Evolutionary conservation across 2,329 filamentous ascomycete genomes (phyloP).

Genomic region (Claviceps digitariae): DNA sequence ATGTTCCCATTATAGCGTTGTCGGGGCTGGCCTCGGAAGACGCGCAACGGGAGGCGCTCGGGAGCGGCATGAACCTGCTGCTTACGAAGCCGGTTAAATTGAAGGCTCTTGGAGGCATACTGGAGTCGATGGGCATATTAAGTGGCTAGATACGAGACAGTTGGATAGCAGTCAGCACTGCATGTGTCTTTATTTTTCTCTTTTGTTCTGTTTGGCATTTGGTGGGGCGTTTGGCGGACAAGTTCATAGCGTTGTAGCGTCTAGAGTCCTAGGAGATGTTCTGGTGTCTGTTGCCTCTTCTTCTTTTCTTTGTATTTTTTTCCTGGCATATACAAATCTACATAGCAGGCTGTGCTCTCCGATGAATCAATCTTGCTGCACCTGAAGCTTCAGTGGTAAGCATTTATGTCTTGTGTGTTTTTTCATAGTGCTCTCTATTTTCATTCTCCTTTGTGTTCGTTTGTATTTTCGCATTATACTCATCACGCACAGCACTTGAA

Average conservation of each 20-base stretch:
- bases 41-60: slow-evolving; percentile 35
- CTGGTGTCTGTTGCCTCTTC: neutral
- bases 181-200: neutral
- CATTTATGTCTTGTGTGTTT: no score
- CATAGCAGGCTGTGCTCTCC: no score
- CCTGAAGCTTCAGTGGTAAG: no score
- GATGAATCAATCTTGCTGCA: no score
- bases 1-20: slow-evolving; percentile 33
- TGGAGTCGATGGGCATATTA: neutral
- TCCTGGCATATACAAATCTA: no score
- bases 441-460: no score
- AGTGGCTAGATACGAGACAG: neutral
- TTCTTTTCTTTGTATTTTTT: neutral
- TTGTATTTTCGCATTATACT: no score
- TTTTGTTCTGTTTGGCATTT: neutral
- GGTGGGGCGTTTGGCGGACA: neutral
- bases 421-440: no score
- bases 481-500: no score
- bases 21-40: slow-evolving; percentile 34
- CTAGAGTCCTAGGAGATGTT: neutral
- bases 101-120: slow-evolving; percentile 16
- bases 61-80: slow-evolving; percentile 36
- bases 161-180: no score
- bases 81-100: slow-evolving; percentile 35
- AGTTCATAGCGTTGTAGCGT: neutral